phyloP scores from a whole-genome alignment of 805 yeast species.

The Cyberlindnera galapagoensis region DNA sequence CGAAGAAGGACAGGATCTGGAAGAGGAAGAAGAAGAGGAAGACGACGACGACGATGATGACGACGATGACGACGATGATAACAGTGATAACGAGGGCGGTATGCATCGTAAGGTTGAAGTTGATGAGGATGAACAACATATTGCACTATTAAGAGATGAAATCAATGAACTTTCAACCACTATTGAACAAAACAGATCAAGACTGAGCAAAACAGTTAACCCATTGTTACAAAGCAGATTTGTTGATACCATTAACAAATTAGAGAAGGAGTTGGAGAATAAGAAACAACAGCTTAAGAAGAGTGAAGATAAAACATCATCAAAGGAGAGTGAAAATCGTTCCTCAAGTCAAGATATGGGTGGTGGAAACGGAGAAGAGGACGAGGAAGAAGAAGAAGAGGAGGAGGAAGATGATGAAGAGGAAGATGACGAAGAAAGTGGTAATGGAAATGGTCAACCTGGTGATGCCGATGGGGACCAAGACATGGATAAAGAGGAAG shows the following conservation, averaged over 20 bases:
- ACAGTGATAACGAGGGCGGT: slow-evolving; percentile 29
- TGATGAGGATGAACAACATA: slow-evolving; percentile 53
- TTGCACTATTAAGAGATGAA: slow-evolving; percentile 77
- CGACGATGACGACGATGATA: slow-evolving; percentile 33
- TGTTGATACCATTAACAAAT: slow-evolving; percentile 68
- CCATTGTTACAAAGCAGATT: slow-evolving; percentile 85
- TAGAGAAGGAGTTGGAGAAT: slow-evolving; percentile 75
- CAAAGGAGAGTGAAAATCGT: slow-evolving; percentile 24
- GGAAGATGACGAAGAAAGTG: slow-evolving; percentile 28
- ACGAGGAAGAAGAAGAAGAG: slow-evolving; percentile 27
- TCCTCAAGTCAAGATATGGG: slow-evolving; percentile 28
- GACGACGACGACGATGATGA: slow-evolving; percentile 24
- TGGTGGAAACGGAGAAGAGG: slow-evolving; percentile 22
- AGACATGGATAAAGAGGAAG: slow-evolving; percentile 5
- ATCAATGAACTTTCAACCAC: slow-evolving; percentile 75
- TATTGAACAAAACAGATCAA: slow-evolving; percentile 66
- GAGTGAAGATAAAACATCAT: slow-evolving; percentile 26
- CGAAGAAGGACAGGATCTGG: slow-evolving; percentile 27
- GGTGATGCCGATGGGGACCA: slow-evolving; percentile 18
- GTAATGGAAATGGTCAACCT: too few relatives aligned
- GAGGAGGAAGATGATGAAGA: slow-evolving; percentile 30
- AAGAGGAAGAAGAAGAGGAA: slow-evolving; percentile 22
- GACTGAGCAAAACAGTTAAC: slow-evolving; percentile 66
- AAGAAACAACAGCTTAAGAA: slow-evolving; percentile 61
- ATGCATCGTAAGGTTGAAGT: slow-evolving; percentile 14